phyloP scores from a whole-genome alignment of 2,329 filamentous ascomycete genomes.

The Byssochlamys sp. region DNA sequence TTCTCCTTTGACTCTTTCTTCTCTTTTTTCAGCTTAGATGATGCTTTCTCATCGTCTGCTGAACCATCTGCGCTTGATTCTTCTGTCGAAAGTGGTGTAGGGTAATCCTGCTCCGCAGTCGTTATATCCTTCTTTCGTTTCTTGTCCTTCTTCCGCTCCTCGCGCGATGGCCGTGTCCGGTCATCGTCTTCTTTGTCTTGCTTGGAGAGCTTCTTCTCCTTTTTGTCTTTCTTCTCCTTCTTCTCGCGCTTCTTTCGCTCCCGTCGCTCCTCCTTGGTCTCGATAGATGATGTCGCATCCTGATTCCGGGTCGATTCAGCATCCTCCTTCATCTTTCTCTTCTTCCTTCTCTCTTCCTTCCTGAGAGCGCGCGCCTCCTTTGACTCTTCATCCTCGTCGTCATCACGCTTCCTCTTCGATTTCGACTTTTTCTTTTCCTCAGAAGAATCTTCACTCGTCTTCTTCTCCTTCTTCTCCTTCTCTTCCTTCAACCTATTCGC shows the following conservation, averaged over 20 bases:
- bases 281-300: conserved; percentile 5
- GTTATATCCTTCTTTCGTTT: conserved; percentile 5
- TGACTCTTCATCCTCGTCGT: conserved; percentile 10
- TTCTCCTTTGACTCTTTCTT: conserved; percentile 8
- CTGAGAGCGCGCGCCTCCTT: conserved; percentile 26
- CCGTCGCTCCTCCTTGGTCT: conserved; percentile 4
- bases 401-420: conserved; percentile 29
- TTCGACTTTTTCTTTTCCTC: conserved; percentile 11
- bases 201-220: conserved; percentile 15
- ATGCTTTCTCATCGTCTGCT: neutral
- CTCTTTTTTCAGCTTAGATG: conserved; percentile 2
- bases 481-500: conserved; percentile 2
- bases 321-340: conserved; percentile 11
- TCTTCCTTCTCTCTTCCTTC: conserved; percentile 17
- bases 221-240: conserved; percentile 11
- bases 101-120: conserved; percentile 13
- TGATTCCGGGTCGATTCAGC: neutral
- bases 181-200: conserved; percentile 10
- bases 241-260: conserved; percentile 17
- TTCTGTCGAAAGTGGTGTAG: conserved; percentile 23
- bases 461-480: conserved; percentile 7
- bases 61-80: conserved; percentile 9
- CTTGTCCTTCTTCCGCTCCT: conserved; percentile 9
- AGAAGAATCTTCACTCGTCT: conserved; percentile 7
- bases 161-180: conserved; percentile 5